Conservation (phyloP, 2,329 filamentous ascomycete genomes). For the Penicillium frequentans region DNA sequence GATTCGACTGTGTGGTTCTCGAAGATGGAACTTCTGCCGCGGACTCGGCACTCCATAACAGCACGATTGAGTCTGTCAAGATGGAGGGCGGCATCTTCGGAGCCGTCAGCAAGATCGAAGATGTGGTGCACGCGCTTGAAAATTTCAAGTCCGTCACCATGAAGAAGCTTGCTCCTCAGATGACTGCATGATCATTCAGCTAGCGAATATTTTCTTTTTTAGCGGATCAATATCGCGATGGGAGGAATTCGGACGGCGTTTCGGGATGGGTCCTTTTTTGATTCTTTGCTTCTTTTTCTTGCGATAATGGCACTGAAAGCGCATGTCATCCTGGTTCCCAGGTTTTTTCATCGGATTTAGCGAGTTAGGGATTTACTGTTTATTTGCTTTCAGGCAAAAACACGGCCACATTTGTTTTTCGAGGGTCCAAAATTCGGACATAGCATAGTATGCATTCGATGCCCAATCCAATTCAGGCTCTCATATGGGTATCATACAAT, state of each 20-base stretch:
- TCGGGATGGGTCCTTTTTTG: conserved; percentile 1
- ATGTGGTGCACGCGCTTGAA: conserved; percentile 43
- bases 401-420: not conserved
- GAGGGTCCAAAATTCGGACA: not conserved
- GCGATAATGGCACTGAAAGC: not conserved
- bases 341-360: conserved; percentile 6
- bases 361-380: not conserved
- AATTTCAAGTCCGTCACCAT: conserved; percentile 43
- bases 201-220: conserved; percentile 3
- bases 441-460: conserved; percentile 2
- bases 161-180: conserved; percentile 45
- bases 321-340: not conserved
- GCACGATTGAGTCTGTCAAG: conserved; percentile 45
- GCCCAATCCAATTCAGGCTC: not conserved
- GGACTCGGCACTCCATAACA: conserved; percentile 41
- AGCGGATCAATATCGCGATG: conserved; percentile 11
- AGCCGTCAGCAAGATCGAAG: conserved; percentile 38
- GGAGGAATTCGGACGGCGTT: conserved; percentile 17
- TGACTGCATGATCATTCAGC: conserved; percentile 24
- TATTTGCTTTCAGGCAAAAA: not conserved
- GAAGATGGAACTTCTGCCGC: conserved; percentile 51
- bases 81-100: conserved; percentile 51
- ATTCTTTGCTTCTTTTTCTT: not conserved
- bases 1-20: conserved; percentile 55
- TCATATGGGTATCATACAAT: conserved; percentile 11